Base-by-base conservation (phyloP, 148 eudicot genomes). In the Chenopodium album region DNA sequence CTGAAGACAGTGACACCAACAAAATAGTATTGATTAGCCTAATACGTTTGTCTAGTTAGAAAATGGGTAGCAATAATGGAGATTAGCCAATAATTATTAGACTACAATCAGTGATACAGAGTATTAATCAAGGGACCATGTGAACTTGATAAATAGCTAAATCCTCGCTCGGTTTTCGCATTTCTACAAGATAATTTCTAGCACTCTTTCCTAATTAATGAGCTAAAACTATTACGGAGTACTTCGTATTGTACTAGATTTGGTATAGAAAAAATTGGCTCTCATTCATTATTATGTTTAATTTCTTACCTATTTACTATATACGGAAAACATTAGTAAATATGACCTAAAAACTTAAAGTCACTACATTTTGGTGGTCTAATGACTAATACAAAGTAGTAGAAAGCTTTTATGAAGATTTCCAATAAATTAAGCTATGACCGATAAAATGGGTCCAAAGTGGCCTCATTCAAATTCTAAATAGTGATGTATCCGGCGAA, bases 11-110 rank as follows among this genome's bases (percentile, higher is more conserved):
- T 63, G 65, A 64, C 77, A 74, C 20, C 71, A 64, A 77, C 52
- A 56, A 3, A 56, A 47, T 48, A 56, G 7, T 41, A 41, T 31
- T 71, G 4, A 31, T 75, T 29, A 75, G 46, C 64, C 64, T 52
- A 75, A 54, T 54, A 17, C 23, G 44, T 75, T 75, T 29, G 34
- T 67, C 13, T 17, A 78, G 50, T 64, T 54, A 75, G n/a, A 8
- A 64, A 73, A 47, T 46, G 47, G 29, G 50, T 67, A 54, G 52
- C 79, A 76, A 81, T 81, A 66, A 81, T 81, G 26, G 47, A 65
- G 67, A 75, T 32, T 13, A 73, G 7, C 23, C 32, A 73, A 64
- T 52, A 75, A 81, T 81, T 26, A 26, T 56, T 48, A 29, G 75
- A 17, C n/a, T 22, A 31, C 64, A 31, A 66, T 37, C 1, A 41